Evolutionary conservation across 2,329 filamentous ascomycete species (phyloP), one percentile per base, ranked within the genome.

Genomic region (Cladosporium sphaerospermum): DNA sequence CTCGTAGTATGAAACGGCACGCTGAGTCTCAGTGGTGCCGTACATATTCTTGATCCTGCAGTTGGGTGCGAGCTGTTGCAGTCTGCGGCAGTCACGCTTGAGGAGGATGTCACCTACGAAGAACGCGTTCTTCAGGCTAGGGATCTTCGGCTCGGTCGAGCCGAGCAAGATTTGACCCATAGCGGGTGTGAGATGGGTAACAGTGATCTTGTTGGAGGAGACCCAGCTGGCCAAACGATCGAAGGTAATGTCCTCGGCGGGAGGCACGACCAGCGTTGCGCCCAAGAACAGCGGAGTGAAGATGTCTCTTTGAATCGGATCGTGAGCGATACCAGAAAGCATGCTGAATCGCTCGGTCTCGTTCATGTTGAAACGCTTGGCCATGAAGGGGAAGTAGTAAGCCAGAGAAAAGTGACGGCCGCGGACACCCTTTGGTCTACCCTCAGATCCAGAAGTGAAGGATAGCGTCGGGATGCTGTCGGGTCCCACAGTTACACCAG

Each of bases 161-260:
- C 90, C 91, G n/a, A 92, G 85, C 2, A 97, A 75, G 56, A 97
- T 93, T 62, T 96, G 89, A 52, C 91, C 91, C 91, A 97, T 96
- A 54, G 93, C 93, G 9, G 93, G 93, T 1, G 93, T 99, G 37
- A 97, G 73, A 70, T 97, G 93, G 10, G 86, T 89, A 16, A 90
- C 87, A 13, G 85, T 95, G 2, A 87, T 82, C 52, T 79, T 73
- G 64, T 87, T 81, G 49, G 85, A 81, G 49, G 78, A 77, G 79
- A 96, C 89, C 93, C 93, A 99, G 65, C 95, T 89, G 4, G 85
- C 85, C 11, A 96, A 76, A 62, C 78, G 84, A 71, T 96, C 91
- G 67, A 96, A 87, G 51, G 85, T 81, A 55, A 97, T 97, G 61
- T 90, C 84, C 57, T 96, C 90, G 54, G 81, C 81, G 9, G 88